These are phyloP conservation scores for Setaria viridis DNA, from an alignment of 202 grass and related monocot species.

Conservation along the genomic window DNA sequence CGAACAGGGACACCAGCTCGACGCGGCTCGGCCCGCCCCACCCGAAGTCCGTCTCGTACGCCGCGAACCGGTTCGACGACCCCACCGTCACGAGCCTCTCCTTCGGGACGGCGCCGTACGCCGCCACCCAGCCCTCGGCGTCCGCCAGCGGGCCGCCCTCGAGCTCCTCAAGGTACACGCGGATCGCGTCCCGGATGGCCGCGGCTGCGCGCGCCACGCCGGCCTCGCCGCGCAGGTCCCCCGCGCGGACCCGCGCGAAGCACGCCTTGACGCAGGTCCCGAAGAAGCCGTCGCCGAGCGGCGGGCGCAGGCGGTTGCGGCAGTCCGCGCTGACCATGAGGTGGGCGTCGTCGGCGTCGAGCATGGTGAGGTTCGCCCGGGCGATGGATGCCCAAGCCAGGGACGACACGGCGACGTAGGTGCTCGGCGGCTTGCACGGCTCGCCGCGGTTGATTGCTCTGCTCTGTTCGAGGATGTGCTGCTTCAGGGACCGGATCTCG, in stretches of 20 bases:
- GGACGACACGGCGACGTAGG: slow-evolving; percentile 39
- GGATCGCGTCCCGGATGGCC: slow-evolving; percentile 37
- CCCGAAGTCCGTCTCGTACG: slow-evolving; percentile 43
- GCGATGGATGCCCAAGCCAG: slow-evolving; percentile 35
- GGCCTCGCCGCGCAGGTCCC: slow-evolving; percentile 10
- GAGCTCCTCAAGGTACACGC: slow-evolving; percentile 5
- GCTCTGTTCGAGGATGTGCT: not conserved
- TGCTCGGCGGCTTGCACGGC: not conserved
- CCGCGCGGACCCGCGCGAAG: not conserved
- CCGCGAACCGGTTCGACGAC: slow-evolving; percentile 25
- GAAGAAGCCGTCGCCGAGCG: slow-evolving; percentile 47
- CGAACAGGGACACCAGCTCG: slow-evolving; percentile 48
- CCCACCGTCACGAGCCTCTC: not conserved
- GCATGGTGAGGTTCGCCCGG: not conserved
- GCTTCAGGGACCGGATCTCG: slow-evolving; percentile 47
- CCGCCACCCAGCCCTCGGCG: not conserved
- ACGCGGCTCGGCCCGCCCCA: slow-evolving; percentile 53
- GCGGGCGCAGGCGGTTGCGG: slow-evolving; percentile 36
- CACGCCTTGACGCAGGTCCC: slow-evolving; percentile 46
- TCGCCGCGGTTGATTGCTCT: not conserved
- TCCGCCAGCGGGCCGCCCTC: slow-evolving; percentile 12
- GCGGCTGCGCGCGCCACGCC: not conserved
- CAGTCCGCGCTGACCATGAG: slow-evolving; percentile 45
- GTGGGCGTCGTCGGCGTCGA: not conserved
- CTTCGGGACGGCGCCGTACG: not conserved